phyloP scores from a whole-genome alignment of 108 stramenopile genomes.

The Pseudonitzschia pungens region DNA sequence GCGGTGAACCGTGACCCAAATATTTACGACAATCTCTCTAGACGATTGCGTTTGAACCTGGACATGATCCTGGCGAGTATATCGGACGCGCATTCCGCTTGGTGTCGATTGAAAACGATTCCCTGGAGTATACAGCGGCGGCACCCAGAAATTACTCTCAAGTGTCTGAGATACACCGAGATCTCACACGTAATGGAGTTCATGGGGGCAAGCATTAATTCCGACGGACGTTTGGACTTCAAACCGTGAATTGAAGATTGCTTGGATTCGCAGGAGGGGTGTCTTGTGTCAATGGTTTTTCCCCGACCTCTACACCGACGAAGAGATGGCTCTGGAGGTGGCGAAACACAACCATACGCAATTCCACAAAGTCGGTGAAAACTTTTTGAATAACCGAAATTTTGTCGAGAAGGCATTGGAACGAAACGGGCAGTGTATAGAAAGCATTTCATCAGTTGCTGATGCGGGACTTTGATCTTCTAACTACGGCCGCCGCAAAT shows the following conservation, averaged over 20 bases:
- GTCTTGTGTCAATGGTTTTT: conserved; percentile 23
- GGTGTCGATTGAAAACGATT: conserved; percentile 20
- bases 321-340: conserved; percentile 30
- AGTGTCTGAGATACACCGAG: conserved; percentile 16
- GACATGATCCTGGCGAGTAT: conserved; percentile 32
- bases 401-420: conserved; percentile 35
- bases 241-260: conserved; percentile 26
- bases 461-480: conserved; percentile 18
- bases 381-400: conserved; percentile 16
- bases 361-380: conserved; percentile 29
- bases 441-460: conserved; percentile 9
- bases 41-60: conserved; percentile 11
- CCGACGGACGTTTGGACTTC: conserved; percentile 23
- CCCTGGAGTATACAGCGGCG: background rate
- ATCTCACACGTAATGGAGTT: conserved; percentile 6
- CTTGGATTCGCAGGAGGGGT: conserved; percentile 34
- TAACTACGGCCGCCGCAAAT: conserved; percentile 26
- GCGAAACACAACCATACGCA: conserved; percentile 34
- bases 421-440: conserved; percentile 28
- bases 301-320: conserved; percentile 13
- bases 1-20: conserved; percentile 19
- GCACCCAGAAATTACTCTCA: conserved; percentile 34
- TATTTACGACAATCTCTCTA: conserved; percentile 15
- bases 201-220: too few relatives aligned
- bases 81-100: conserved; percentile 16